phyloP scores from a whole-genome alignment of 495 filamentous ascomycete species.

The Saxophila tyrrhenica region DNA sequence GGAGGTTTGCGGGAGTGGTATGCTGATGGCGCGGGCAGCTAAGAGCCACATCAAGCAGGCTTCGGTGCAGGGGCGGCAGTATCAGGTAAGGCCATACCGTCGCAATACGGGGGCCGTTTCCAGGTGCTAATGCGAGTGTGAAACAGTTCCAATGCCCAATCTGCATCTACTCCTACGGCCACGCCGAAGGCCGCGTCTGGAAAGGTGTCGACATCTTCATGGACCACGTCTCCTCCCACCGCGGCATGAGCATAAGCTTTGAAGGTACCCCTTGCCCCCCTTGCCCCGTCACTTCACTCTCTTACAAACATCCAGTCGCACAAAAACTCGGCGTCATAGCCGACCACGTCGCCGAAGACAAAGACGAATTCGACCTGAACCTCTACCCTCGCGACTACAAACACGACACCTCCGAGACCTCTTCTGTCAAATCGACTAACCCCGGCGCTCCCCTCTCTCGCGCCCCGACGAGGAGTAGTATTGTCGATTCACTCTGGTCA shows the following conservation, averaged over 20 bases:
- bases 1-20: not conserved
- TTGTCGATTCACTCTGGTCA: constrained; percentile 5
- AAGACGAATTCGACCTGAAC: constrained; percentile 18
- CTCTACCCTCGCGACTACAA: constrained; percentile 4
- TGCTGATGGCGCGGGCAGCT: constrained; percentile 1
- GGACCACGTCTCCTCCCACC: constrained; percentile 15
- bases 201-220: constrained; percentile 12
- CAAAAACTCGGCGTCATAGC: constrained; percentile 13
- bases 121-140: not conserved
- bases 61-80: constrained; percentile 1
- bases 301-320: not conserved
- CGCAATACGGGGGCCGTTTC: too few species aligned
- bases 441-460: not conserved
- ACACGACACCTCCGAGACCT: not conserved
- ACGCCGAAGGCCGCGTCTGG: constrained; percentile 13
- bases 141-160: constrained; percentile 13
- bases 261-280: not conserved
- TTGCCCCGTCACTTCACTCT: not conserved
- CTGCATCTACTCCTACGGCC: constrained; percentile 14
- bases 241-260: constrained; percentile 2
- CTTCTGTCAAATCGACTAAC: not conserved
- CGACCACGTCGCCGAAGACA: constrained; percentile 13
- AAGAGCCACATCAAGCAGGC: constrained; percentile 14
- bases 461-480: constrained; percentile 3
- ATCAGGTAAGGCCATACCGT: constrained; percentile 1